Evolutionary conservation across 2,329 filamentous ascomycete species (phyloP).

Genomic region (Talaromyces pinophilus): DNA sequence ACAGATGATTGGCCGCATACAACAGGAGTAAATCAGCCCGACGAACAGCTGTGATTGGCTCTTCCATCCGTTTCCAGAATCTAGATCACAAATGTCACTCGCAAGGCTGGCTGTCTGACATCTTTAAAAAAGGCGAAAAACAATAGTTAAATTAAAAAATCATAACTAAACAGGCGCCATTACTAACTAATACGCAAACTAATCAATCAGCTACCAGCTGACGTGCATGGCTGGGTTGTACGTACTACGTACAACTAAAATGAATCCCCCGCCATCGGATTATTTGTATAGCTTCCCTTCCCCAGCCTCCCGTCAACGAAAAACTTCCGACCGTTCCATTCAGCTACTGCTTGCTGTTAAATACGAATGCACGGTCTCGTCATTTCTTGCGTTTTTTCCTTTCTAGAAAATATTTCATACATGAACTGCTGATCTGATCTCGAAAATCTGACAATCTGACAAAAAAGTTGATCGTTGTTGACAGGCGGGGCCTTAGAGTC

Average conservation of each 20-base stretch:
- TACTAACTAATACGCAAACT: not conserved
- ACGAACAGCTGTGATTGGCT: not conserved
- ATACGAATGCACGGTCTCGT: slow-evolving; percentile 16
- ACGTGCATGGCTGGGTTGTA: slow-evolving; percentile 17
- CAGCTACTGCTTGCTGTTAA: not conserved
- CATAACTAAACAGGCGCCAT: not conserved
- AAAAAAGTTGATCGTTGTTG: not conserved
- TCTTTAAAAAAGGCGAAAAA: not conserved
- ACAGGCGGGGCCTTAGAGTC: slow-evolving; percentile 9
- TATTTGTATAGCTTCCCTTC: slow-evolving; percentile 4
- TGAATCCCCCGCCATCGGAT: slow-evolving; percentile 22
- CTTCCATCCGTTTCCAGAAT: not conserved
- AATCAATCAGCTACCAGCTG: slow-evolving; percentile 12
- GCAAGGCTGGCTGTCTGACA: not conserved
- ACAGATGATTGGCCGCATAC: not conserved
- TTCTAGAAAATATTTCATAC: not conserved
- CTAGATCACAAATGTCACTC: not conserved
- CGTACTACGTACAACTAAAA: not conserved
- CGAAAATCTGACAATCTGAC: not conserved
- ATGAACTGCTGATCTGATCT: slow-evolving; percentile 10
- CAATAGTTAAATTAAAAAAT: not conserved
- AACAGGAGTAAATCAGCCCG: not conserved
- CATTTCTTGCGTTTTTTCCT: slow-evolving; percentile 2
- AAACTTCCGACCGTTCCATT: slow-evolving; percentile 3
- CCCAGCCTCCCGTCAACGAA: slow-evolving; percentile 20